Evolutionary conservation across 345 rosid species (phyloP), one percentile per base, ranked within the genome.

Genomic region (Murraya paniculata): DNA sequence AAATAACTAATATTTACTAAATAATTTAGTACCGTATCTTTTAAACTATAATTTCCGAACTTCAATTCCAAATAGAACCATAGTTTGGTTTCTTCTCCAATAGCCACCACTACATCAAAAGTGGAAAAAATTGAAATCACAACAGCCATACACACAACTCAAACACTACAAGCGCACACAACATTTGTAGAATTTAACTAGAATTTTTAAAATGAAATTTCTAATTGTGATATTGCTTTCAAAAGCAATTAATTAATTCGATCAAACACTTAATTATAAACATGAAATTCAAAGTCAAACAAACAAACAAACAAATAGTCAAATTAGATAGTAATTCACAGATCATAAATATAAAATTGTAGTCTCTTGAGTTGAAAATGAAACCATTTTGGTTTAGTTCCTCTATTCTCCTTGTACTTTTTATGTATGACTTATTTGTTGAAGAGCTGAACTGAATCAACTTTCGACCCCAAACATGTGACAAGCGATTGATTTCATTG

Each of bases 61-160:
- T 36, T 36, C 39, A 36, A 36, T 5, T 36, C 39, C 8, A 36
- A 36, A 7, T 36, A 36, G 9, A 36, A 8, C 1, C 9, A 2
- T 36, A 36, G 2, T 36, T 36, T 36, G 39, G 93, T 80, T 83
- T 93, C 97, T 81, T 80, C 84, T 73, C 98, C 99, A 74, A 93
- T 92, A 41, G 83, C 75, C 64, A 95, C 85, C 81, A 88, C 99
- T 95, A 82, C 79, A 83, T 68, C 62, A 72, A 58, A 53, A 7
- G 57, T 7, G 39, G 78, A 9, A 64, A 59, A 67, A 66, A 41
- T 11, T 14, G 18, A 72, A 66, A 72, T 53, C 48, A 70, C 7
- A 60, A 50, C 59, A 62, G 79, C 61, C 68, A 57, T 22, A 56
- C 13, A 62, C 30, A 53, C 3, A 30, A 22, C 61, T 30, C 22